These are phyloP conservation scores for Salvia sclarea DNA, from an alignment of 305 asterid genomes.

Conservation along the genomic window DNA sequence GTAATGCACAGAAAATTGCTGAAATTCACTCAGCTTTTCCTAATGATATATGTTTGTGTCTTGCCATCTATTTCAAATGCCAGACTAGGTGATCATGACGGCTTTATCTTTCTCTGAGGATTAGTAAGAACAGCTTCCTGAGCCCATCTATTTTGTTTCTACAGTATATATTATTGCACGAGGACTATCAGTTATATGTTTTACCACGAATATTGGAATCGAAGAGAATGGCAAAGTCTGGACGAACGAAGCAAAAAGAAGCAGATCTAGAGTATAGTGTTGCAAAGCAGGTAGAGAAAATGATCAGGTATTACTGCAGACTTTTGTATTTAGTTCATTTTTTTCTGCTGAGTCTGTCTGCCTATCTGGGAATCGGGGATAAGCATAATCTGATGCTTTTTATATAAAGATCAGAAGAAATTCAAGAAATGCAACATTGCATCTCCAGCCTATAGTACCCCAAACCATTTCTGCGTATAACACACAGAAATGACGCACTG, in stretches of 20 bases:
- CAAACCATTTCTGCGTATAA: conserved; percentile 19
- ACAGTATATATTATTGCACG: conserved; percentile 91
- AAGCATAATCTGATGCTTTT: conserved; percentile 11
- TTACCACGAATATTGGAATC: conserved; percentile 91
- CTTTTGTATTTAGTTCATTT: conserved; percentile 22
- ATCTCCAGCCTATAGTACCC: conserved; percentile 14
- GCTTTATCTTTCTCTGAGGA: conserved; percentile 24
- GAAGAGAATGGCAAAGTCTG: conserved; percentile 97
- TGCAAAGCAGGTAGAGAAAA: conserved; percentile 99
- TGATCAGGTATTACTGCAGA: conserved; percentile 76
- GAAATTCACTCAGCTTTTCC: conserved; percentile 1
- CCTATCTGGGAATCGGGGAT: conserved; percentile 4
- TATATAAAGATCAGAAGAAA: background rate
- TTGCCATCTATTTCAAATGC: conserved; percentile 11
- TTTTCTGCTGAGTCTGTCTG: conserved; percentile 1
- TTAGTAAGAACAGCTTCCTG: conserved; percentile 20
- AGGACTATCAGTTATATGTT: conserved; percentile 86
- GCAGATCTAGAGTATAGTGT: conserved; percentile 98
- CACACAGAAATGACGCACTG: conserved; percentile 4
- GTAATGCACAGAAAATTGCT: background rate
- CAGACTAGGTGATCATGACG: conserved; percentile 18
- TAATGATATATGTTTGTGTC: conserved; percentile 12
- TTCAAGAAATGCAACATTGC: conserved; percentile 10
- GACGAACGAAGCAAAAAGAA: conserved; percentile 93
- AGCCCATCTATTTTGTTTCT: conserved; percentile 29